Evolutionary conservation across 1,284 basidiomycete species (phyloP).

Genomic region (Trichosporon sp.): DNA sequence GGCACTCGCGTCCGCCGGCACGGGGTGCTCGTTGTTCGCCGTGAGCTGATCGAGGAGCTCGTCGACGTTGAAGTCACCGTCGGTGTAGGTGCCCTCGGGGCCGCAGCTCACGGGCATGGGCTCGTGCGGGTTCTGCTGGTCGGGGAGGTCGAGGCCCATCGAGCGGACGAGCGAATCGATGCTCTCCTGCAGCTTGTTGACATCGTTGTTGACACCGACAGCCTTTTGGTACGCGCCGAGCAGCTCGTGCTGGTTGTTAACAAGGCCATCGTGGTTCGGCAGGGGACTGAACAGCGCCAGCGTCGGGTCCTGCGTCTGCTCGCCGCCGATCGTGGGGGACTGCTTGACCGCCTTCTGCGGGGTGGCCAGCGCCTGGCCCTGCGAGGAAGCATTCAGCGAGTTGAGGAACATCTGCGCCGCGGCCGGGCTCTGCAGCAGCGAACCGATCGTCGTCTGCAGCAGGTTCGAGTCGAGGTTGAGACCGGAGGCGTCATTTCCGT

Average conservation of each 20-base stretch:
- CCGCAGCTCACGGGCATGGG: neutral
- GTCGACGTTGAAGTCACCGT: constrained; percentile 51
- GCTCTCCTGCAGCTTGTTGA: constrained; percentile 69
- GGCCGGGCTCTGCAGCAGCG: constrained; percentile 65
- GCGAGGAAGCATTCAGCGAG: constrained; percentile 54
- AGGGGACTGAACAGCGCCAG: constrained; percentile 50
- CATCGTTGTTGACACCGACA: constrained; percentile 69
- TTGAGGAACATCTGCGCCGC: constrained; percentile 73
- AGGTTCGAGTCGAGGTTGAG: constrained; percentile 57
- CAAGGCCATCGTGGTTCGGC: constrained; percentile 36
- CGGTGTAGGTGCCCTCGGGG: constrained; percentile 30
- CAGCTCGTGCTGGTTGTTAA: constrained; percentile 52
- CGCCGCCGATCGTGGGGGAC: constrained; percentile 16
- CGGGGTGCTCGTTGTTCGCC: constrained; percentile 31
- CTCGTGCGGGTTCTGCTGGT: constrained; percentile 17
- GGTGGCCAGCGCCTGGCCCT: constrained; percentile 46
- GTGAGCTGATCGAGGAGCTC: constrained; percentile 48
- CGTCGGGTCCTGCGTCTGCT: constrained; percentile 39
- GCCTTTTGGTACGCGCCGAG: constrained; percentile 67
- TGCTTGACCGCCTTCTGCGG: constrained; percentile 23
- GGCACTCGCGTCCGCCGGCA: neutral
- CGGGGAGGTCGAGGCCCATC: constrained; percentile 63
- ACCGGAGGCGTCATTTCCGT: constrained; percentile 27
- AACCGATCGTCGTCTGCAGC: constrained; percentile 66
- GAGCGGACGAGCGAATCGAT: constrained; percentile 73